Percentiles rank a stretch among this genome's conserved stretches.
Conservation (phyloP, 352 stramenopile species). For the Globisporangium echinulatum region DNA sequence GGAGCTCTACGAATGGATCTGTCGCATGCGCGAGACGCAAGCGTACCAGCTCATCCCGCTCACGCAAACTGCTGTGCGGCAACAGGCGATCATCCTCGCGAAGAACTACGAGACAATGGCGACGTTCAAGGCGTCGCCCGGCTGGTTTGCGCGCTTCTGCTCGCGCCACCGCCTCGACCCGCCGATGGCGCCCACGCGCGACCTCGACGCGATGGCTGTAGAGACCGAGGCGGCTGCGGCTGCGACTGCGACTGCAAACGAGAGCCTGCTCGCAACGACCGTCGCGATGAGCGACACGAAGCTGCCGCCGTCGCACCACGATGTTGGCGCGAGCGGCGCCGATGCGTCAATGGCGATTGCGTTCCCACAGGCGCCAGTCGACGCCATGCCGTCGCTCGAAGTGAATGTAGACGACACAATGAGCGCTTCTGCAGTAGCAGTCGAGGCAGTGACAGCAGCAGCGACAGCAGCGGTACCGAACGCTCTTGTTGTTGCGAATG, state of each 20-base stretch:
- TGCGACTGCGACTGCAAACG: slow-evolving; percentile 7
- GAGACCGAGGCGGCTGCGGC: slow-evolving; percentile 7
- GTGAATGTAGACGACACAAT: slow-evolving; percentile 1
- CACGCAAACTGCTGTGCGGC: slow-evolving; percentile 76
- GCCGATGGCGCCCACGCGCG: slow-evolving; percentile 21
- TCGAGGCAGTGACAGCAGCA: slow-evolving; percentile 6
- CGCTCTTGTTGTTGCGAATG: slow-evolving; percentile 8
- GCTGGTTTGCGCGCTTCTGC: slow-evolving; percentile 86
- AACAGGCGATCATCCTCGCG: slow-evolving; percentile 76
- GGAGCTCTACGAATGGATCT: slow-evolving; percentile 85
- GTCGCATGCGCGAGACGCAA: slow-evolving; percentile 71
- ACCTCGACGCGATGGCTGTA: slow-evolving; percentile 1
- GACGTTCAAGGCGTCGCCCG: slow-evolving; percentile 81
- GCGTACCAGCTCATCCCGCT: slow-evolving; percentile 81
- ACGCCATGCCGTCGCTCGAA: slow-evolving; percentile 7
- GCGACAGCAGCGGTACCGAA: slow-evolving; percentile 6
- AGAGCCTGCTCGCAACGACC: slow-evolving; percentile 4
- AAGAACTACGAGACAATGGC: slow-evolving; percentile 84
- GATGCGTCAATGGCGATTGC: slow-evolving; percentile 3
- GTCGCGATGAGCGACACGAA: slow-evolving; percentile 3
- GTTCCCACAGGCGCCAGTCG: slow-evolving; percentile 9
- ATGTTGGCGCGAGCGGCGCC: not conserved
- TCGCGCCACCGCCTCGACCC: slow-evolving; percentile 77
- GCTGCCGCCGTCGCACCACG: not conserved
- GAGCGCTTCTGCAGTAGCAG: slow-evolving; percentile 12